A percentile compares a stretch with the other conserved stretches of the same genome.
Conservation (phyloP, 129 eudicot species). For the Apium graveolens region DNA sequence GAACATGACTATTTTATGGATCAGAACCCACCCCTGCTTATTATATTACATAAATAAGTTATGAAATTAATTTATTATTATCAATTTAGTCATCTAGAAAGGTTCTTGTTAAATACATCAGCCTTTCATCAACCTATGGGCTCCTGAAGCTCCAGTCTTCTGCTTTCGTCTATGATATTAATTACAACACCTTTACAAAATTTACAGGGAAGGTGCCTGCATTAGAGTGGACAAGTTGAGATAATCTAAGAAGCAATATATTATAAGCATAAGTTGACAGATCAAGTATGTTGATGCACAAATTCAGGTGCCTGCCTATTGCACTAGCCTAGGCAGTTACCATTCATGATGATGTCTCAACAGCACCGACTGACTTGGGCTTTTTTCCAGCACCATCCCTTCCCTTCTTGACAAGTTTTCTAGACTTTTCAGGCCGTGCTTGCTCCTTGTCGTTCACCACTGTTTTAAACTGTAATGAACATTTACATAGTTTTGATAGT, state of each 20-base stretch:
- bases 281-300: not conserved
- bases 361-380: constrained; percentile 16
- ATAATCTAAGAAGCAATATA: not conserved
- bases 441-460: constrained; percentile 68
- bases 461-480: constrained; percentile 68
- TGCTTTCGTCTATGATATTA: constrained; percentile 11
- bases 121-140: not conserved
- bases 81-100: not conserved
- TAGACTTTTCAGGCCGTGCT: constrained; percentile 25
- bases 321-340: constrained; percentile 39
- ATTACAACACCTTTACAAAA: not conserved
- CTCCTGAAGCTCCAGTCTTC: not conserved
- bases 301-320: constrained; percentile 11
- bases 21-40: not conserved
- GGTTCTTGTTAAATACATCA: not conserved
- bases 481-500: not conserved
- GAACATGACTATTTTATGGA: not conserved
- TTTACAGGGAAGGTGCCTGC: constrained; percentile 10
- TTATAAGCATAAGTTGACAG: constrained; percentile 3
- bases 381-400: constrained; percentile 18
- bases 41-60: too few relatives aligned
- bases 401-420: constrained; percentile 48
- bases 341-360: constrained; percentile 35
- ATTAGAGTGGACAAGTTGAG: not conserved
- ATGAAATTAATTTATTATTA: too few relatives aligned